Percentiles rank a stretch among this genome's conserved stretches.
These are phyloP conservation scores for Heterococcus sp. DNA, from an alignment of 108 stramenopile genomes.

Conservation along the genomic window DNA sequence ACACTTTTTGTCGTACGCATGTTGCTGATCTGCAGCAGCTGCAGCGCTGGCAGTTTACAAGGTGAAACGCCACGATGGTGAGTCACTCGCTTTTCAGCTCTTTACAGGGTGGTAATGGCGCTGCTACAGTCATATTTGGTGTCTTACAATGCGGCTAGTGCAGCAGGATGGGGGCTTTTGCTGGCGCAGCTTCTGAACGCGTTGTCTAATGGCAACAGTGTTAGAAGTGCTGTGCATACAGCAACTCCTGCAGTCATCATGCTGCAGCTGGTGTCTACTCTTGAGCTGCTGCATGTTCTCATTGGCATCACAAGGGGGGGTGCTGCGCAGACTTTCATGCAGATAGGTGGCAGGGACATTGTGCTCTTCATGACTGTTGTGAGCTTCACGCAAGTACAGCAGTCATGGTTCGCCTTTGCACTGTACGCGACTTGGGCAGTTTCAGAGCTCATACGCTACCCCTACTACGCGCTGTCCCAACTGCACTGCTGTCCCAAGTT, in stretches of 20 bases:
- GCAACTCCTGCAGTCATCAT: neutral
- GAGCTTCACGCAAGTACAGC: constrained; percentile 1
- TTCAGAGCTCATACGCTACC: constrained; percentile 37
- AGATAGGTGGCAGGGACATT: constrained; percentile 20
- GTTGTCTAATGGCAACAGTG: neutral
- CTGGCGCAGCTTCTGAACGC: neutral
- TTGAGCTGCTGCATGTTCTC: constrained; percentile 27
- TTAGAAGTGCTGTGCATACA: neutral
- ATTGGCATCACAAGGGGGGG: neutral
- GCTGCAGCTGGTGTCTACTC: constrained; percentile 34
- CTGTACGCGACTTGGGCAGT: constrained; percentile 31
- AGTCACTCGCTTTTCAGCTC: no score
- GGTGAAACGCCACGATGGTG: no score
- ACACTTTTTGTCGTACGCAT: no score
- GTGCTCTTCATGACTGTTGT: constrained; percentile 13
- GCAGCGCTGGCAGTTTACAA: no score
- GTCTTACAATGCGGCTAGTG: neutral
- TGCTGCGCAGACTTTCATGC: neutral
- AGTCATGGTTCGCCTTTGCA: constrained; percentile 10
- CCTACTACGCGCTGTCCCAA: constrained; percentile 19
- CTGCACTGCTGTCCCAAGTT: constrained; percentile 13
- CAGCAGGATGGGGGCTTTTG: neutral
- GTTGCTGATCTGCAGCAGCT: no score
- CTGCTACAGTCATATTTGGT: neutral
- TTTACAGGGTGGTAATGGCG: neutral